These are phyloP conservation scores for Geranomyces variabilis DNA, from an alignment of 192 early-diverging fungal species.

Conservation along the genomic window DNA sequence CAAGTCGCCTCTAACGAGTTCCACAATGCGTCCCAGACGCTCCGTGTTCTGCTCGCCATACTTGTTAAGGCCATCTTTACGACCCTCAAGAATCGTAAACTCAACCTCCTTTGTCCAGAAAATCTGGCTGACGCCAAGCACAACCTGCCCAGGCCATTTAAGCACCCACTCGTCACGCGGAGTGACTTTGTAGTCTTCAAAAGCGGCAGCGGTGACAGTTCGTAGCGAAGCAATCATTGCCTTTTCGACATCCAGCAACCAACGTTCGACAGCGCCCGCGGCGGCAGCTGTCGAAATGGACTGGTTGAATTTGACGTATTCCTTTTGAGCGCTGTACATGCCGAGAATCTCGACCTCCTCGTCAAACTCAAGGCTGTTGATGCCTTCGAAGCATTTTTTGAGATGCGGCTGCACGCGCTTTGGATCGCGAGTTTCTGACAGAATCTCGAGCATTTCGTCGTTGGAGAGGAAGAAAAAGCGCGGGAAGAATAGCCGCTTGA, in stretches of 20 bases:
- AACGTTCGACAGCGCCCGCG: slow-evolving; percentile 59
- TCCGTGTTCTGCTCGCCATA: slow-evolving; percentile 55
- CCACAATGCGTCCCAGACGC: slow-evolving; percentile 55
- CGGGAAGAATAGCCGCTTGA: slow-evolving; percentile 63
- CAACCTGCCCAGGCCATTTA: slow-evolving; percentile 67
- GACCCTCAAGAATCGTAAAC: slow-evolving; percentile 50
- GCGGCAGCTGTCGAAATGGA: slow-evolving; percentile 54
- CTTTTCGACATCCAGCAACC: slow-evolving; percentile 62
- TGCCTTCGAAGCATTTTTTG: slow-evolving; percentile 67
- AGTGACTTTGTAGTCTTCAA: slow-evolving; percentile 48
- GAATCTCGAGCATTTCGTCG: slow-evolving; percentile 68
- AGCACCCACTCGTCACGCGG: slow-evolving; percentile 62
- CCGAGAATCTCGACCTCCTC: slow-evolving; percentile 57
- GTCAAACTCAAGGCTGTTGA: slow-evolving; percentile 63
- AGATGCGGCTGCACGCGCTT: slow-evolving; percentile 64
- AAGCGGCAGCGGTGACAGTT: slow-evolving; percentile 44
- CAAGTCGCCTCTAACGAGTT: slow-evolving; percentile 60
- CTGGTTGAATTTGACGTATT: slow-evolving; percentile 54
- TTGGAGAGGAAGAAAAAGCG: slow-evolving; percentile 69
- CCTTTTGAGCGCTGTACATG: slow-evolving; percentile 64
- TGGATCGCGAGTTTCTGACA: slow-evolving; percentile 64
- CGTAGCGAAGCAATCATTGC: slow-evolving; percentile 56
- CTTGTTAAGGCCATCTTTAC: slow-evolving; percentile 49
- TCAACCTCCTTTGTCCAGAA: slow-evolving; percentile 68
- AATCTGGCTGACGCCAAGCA: slow-evolving; percentile 59